Evolutionary conservation across 805 yeast genomes (phyloP).

Genomic region (Jamesozyma rosinii): DNA sequence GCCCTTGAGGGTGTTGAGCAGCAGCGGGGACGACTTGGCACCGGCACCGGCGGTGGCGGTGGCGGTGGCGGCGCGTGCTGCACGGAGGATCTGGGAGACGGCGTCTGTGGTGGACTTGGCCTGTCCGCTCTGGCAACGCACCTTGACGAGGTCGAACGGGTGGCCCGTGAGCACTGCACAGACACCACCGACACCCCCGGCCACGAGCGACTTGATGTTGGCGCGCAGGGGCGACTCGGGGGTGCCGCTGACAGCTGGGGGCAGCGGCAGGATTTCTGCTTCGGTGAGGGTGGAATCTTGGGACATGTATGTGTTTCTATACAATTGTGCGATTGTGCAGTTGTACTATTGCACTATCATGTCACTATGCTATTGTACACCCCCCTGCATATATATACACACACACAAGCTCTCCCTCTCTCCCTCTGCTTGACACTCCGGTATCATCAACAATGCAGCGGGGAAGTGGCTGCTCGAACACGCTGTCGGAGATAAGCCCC

Average conservation of each 20-base stretch:
- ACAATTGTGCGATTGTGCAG: too few species aligned
- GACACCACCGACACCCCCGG: conserved; percentile 95
- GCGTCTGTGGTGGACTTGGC: conserved; percentile 57
- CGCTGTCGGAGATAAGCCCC: too few species aligned
- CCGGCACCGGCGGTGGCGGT: too few species aligned
- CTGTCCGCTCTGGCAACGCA: conserved; percentile 72
- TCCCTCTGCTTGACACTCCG: too few species aligned
- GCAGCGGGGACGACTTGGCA: conserved; percentile 7
- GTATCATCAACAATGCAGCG: too few species aligned
- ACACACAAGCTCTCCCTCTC: too few species aligned
- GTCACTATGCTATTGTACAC: too few species aligned
- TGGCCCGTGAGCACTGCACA: conserved; percentile 95
- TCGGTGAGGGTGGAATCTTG: conserved; percentile 8
- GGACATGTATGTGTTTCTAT: too few species aligned
- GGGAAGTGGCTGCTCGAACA: too few species aligned
- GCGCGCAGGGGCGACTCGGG: conserved; percentile 36
- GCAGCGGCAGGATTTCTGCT: conserved; percentile 2
- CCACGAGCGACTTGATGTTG: conserved; percentile 75
- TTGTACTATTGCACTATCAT: too few species aligned
- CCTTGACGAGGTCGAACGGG: conserved; percentile 91
- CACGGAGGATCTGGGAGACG: conserved; percentile 57
- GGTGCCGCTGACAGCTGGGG: background rate
- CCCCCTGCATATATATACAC: too few species aligned
- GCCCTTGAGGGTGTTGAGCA: conserved; percentile 37
- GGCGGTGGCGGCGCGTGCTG: conserved; percentile 10